Conservation (phyloP, 805 yeast genomes). For the Barnettozyma vustinii region DNA sequence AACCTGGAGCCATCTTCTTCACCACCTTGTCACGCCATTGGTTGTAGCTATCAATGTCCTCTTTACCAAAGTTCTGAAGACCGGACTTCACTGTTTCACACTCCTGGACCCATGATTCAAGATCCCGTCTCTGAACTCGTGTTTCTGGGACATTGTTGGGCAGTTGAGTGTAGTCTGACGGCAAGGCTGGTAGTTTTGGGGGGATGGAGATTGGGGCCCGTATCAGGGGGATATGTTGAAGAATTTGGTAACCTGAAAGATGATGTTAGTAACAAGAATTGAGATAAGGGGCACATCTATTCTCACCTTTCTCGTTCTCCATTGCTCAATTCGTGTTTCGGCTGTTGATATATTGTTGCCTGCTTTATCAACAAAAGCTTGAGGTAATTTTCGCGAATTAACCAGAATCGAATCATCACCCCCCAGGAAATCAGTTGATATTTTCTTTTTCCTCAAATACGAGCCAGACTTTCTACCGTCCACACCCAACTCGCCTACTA, state of each 20-base stretch:
- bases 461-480: not conserved
- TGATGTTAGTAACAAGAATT: not conserved
- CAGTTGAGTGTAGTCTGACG: conserved; percentile 39
- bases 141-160: conserved; percentile 31
- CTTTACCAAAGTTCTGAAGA: conserved; percentile 22
- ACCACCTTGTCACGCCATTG: conserved; percentile 29
- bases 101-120: conserved; percentile 29
- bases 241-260: conserved; percentile 38
- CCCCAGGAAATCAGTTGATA: not conserved
- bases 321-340: not conserved
- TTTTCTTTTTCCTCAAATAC: not conserved
- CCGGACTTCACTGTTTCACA: conserved; percentile 26
- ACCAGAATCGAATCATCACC: not conserved
- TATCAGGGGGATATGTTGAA: conserved; percentile 51
- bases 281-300: not conserved
- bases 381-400: not conserved
- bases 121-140: conserved; percentile 25
- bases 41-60: conserved; percentile 22
- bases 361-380: not conserved
- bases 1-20: conserved; percentile 38
- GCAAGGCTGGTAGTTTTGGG: conserved; percentile 50
- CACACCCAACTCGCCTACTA: too few relatives aligned
- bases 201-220: conserved; percentile 47
- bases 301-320: conserved; percentile 11
- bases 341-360: not conserved